Percentiles rank a stretch among this genome's conserved stretches.
phyloP scores from a whole-genome alignment of 805 yeast genomes.

The Ogataea kodamae region DNA sequence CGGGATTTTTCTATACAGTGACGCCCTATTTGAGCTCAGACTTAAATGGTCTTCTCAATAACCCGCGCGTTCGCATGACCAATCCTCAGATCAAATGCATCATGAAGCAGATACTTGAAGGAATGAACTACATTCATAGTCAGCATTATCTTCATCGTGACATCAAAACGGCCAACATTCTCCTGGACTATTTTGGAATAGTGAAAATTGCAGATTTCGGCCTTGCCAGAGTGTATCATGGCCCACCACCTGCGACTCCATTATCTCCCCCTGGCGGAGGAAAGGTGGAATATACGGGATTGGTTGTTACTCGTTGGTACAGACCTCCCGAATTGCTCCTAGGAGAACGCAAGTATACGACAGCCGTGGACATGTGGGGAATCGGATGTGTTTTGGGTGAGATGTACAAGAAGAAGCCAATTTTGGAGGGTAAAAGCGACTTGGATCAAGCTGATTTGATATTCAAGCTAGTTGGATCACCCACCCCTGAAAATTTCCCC shows the following conservation, averaged over 20 bases:
- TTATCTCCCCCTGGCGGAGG: conserved; percentile 50
- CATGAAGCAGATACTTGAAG: conserved; percentile 71
- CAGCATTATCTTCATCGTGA: conserved; percentile 74
- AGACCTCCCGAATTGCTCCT: conserved; percentile 90
- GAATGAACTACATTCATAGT: conserved; percentile 77
- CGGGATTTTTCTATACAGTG: conserved; percentile 69
- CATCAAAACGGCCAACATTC: conserved; percentile 92
- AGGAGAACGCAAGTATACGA: conserved; percentile 82
- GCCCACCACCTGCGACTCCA: conserved; percentile 29
- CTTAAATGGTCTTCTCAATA: conserved; percentile 82
- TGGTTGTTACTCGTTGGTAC: conserved; percentile 96
- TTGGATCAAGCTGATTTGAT: conserved; percentile 81
- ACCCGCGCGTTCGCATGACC: conserved; percentile 59
- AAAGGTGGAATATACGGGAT: conserved; percentile 47
- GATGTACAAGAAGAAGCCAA: conserved; percentile 75
- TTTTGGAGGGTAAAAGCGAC: conserved; percentile 81
- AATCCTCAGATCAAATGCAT: conserved; percentile 78
- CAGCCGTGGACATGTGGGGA: conserved; percentile 98
- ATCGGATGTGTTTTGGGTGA: conserved; percentile 95
- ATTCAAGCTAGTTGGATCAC: conserved; percentile 80
- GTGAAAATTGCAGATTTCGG: conserved; percentile 96
- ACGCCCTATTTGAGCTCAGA: conserved; percentile 92
- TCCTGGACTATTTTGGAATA: conserved; percentile 70
- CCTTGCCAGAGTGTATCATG: conserved; percentile 62
- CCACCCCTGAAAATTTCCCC: conserved; percentile 59